Evolutionary conservation across 2,329 filamentous ascomycete genomes (phyloP).

Genomic region (Trichoderma hamatum): DNA sequence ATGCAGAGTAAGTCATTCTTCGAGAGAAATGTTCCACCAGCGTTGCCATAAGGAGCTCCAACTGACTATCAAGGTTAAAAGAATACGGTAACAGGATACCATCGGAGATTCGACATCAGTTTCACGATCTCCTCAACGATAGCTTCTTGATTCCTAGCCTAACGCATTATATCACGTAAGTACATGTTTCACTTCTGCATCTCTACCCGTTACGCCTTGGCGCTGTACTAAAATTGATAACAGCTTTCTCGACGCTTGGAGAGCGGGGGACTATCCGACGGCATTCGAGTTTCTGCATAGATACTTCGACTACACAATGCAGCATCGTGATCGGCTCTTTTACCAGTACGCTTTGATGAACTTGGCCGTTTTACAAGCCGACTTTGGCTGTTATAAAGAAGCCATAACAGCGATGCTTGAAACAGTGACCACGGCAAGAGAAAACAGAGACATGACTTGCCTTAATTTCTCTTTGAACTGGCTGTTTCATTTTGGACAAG

Average conservation of each 20-base stretch:
- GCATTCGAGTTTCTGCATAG: slow-evolving; percentile 90
- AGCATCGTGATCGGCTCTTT: slow-evolving; percentile 77
- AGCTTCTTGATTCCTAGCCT: slow-evolving; percentile 71
- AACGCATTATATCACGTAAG: slow-evolving; percentile 72
- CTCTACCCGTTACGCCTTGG: not conserved
- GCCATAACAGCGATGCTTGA: slow-evolving; percentile 94
- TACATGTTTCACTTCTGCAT: not conserved
- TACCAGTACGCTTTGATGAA: slow-evolving; percentile 97
- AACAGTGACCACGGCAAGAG: slow-evolving; percentile 89
- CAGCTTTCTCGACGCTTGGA: slow-evolving; percentile 90
- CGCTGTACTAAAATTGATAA: slow-evolving; percentile 29
- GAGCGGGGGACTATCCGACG: slow-evolving; percentile 83
- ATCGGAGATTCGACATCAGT: slow-evolving; percentile 69
- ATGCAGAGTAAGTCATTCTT: slow-evolving; percentile 69
- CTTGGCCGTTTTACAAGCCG: slow-evolving; percentile 87
- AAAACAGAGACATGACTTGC: slow-evolving; percentile 89
- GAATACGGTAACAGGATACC: slow-evolving; percentile 79
- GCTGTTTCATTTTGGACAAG: slow-evolving; percentile 91
- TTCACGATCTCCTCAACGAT: slow-evolving; percentile 69
- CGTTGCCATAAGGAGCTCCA: not conserved
- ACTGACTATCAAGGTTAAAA: slow-evolving; percentile 39
- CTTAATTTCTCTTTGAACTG: slow-evolving; percentile 95
- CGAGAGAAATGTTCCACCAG: not conserved
- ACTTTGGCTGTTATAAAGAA: slow-evolving; percentile 89
- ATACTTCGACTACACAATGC: slow-evolving; percentile 97